phyloP scores from a whole-genome alignment of 257 asterid species.

The Solanum stenotomum region DNA sequence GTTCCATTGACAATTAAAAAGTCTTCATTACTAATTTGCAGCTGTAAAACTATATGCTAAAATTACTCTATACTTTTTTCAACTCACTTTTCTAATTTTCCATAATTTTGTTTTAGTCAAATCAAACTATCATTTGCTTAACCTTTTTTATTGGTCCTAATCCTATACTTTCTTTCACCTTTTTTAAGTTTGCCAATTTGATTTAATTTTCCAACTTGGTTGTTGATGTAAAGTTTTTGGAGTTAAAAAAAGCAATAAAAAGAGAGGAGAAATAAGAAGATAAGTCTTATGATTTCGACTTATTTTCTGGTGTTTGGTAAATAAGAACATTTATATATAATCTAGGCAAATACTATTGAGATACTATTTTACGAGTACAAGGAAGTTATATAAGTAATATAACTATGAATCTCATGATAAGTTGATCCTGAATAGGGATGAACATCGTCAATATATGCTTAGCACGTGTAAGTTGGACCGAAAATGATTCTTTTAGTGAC shows the following conservation, averaged over 20 bases:
- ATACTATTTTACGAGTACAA: not conserved
- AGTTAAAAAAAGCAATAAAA: not conserved
- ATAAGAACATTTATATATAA: not conserved
- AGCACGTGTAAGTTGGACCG: not conserved
- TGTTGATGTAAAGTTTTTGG: not conserved
- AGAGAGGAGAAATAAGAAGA: not conserved
- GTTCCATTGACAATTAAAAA: not conserved
- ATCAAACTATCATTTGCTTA: not conserved
- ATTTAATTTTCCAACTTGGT: not conserved
- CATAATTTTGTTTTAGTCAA: not conserved
- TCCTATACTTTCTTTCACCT: not conserved
- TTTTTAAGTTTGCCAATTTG: not conserved
- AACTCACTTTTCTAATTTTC: not conserved
- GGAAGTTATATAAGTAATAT: not conserved
- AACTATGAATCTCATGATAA: not conserved
- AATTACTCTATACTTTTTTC: not conserved
- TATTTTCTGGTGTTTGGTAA: not conserved
- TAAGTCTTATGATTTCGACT: not conserved
- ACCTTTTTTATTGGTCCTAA: not conserved
- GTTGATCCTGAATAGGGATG: not conserved
- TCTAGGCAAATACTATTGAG: not conserved
- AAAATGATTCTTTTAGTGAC: not conserved
- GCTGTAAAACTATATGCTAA: conserved; percentile 4
- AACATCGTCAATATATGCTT: not conserved
- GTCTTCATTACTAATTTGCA: conserved; percentile 2